Evolutionary conservation across 345 rosid species (phyloP), one percentile per base, ranked within the genome.

Genomic region (Gossypium australe): DNA sequence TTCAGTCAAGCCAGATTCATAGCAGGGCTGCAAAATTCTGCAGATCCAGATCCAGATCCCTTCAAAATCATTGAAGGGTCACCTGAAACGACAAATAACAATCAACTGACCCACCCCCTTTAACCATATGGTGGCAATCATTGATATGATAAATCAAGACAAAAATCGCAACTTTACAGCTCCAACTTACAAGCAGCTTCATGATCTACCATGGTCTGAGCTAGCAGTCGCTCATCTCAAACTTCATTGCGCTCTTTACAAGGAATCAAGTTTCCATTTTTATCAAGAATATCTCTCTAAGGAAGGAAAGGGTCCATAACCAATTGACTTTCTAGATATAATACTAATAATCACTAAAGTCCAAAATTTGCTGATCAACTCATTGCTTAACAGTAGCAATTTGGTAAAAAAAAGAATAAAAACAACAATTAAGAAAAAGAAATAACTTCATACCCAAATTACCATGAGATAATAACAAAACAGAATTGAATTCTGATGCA

Each of bases 51-150:
- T 77, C 71, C 79, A 64, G 34, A 24, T 66, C 67, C 79, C 77
- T 76, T 79, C 77, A 45, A 43, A 70, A 81, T 17, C 52, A 72
- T 9, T 75, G 47, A 83, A 72, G 75, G 80, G 67, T 71, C 69
- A 51, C 77, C 80, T 22, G 75, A 29, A 69, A 55, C 8, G 71
- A 75, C 48, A 74, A 62, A 55, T 3, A 48, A 65, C 25, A 55
- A 55, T 56, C 16, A 11, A 58, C 18, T 43, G 58, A 57, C 53
- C 34, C 34, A 14, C 53, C 38, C 20, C 20, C 10, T 8, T 18
- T 67, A 20, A 27, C 71, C 27, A 41, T 72, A 9, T 38, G 16
- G 24, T 22, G 52, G 60, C 5, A 34, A 34, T 56, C 60, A 65
- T 34, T 1, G 6, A 18, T 11, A 44, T 29, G 25, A 64, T 45